Base-by-base conservation (phyloP, 1,284 basidiomycete species). In the Afroboletus lepidellus region DNA sequence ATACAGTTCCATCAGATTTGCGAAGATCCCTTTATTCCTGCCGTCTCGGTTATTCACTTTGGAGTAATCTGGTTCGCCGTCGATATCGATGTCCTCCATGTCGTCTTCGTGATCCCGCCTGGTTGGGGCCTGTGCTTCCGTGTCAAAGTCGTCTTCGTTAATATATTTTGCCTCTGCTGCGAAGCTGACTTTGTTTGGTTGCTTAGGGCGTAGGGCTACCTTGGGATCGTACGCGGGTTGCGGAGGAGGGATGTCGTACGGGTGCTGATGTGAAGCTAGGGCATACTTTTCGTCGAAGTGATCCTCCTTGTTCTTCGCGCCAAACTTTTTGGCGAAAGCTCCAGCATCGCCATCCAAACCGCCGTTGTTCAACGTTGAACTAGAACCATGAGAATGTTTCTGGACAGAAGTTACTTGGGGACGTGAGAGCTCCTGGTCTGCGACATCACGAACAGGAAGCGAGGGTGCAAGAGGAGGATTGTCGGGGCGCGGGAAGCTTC, bases 211-310 rank as follows among this genome's bases (percentile, higher is more conserved):
- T 13, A 50, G 50, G 30, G n/a, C 53, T 30, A 50, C 55, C 15
- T 64, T 55, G 23, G 59, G 60, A 20, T 72, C 53, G 57, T 79
- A 76, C 2, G 70, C 72, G 49, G 69, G 64, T 39, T 67, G 63
- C 4, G 83, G 84, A 8, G 79, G 73, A 18, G 67, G 69, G 46
- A 86, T 83, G 41, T 83, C 79, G 57, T 81, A 77, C 16, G 83
- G 81, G 57, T 85, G 81, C 46, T 74, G 69, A 65, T 81, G 78
- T 2, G 81, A 81, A 12, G 80, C 77, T 41, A 83, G 64, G 0
- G 78, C 73, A 56, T 72, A 79, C 57, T 69, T 73, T 46, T 70
- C 64, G 54, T 74, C 42, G 29, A 52, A 34, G 21, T 48, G 42
- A 30, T 57, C 25, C 8, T 56, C 44, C 48, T 55, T 47, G 56